Evolutionary conservation across 1,284 basidiomycete species (phyloP), one percentile per base, ranked within the genome.

Genomic region (Ceratobasidium sp.): DNA sequence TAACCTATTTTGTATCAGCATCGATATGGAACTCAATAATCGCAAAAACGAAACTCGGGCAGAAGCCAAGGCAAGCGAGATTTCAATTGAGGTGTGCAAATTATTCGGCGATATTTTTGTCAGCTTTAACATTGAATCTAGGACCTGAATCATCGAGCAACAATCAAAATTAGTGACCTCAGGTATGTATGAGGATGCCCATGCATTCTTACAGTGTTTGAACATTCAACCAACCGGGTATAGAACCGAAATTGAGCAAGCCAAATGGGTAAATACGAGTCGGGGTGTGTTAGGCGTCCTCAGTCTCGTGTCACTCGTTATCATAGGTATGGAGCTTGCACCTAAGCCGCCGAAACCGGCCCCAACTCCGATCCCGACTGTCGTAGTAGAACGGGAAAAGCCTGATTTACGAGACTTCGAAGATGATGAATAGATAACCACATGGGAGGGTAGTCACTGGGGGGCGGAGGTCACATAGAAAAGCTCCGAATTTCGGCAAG

Each of bases 21-120:
- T 97, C 73, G 95, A 98, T 81, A 95, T 99, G 87, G 97, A 99
- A 73, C 87, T 98, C 77, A 96, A 98, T 80, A 95, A 90, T 76
- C 87, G 96, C 73, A 98, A 97, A 83, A 93, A 92, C 77, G 98
- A 99, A 80, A 89, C 91, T n/a, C 93, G 91, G 79, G 87, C 91
- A 14, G 95, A 98, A 73, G 82, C 94, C 77, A 98, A 98, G 82
- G 86, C 87, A 54, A 89, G 92, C 77, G 96, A 97, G 78, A 92
- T 98, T 73, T 85, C 87, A 38, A 94, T 98, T 72, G 96, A 98
- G 87, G 96, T 94, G 52, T 57, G 41, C 58, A 61, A 44, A 38
- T 28, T 28, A 44, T 26, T 23, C 41, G 9, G 6, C 30, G 7
- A 61, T n/a, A 26, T 61, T 54, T n/a, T 26, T 18, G 32, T 54